These are phyloP conservation scores for Manihot esculenta DNA, from an alignment of 441 rosid species.

Conservation along the genomic window DNA sequence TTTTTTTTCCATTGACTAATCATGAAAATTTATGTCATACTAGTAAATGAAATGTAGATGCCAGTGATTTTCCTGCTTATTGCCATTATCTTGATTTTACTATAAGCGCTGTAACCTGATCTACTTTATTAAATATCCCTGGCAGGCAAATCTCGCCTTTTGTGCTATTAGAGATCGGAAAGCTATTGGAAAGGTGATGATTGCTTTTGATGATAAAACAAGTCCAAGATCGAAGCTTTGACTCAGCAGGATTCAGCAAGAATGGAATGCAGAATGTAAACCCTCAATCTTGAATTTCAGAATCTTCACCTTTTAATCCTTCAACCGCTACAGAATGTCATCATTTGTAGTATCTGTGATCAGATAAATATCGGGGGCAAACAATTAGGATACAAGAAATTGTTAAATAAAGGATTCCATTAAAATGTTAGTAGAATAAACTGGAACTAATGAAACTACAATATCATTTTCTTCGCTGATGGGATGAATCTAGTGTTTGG, in stretches of 20 bases:
- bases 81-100: neutral
- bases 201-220: conserved; percentile 45
- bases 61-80: neutral
- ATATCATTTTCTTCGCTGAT: neutral
- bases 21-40: neutral
- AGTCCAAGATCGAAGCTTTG: conserved; percentile 59
- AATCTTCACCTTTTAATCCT: neutral
- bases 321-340: neutral
- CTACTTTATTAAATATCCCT: conserved; percentile 7
- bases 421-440: neutral
- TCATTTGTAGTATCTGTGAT: neutral
- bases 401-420: neutral
- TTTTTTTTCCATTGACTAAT: neutral
- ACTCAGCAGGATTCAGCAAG: conserved; percentile 14
- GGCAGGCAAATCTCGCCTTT: conserved; percentile 83
- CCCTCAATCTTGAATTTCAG: neutral
- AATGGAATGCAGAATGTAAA: conserved; percentile 10
- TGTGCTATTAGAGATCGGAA: conserved; percentile 76
- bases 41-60: neutral
- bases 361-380: neutral
- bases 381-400: neutral
- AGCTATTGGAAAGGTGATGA: conserved; percentile 87
- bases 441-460: neutral
- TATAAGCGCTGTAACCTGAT: neutral
- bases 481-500: neutral